Evolutionary conservation across 345 rosid genomes (phyloP), one percentile per base, ranked within the genome.

Genomic region (Carallia brachiata): DNA sequence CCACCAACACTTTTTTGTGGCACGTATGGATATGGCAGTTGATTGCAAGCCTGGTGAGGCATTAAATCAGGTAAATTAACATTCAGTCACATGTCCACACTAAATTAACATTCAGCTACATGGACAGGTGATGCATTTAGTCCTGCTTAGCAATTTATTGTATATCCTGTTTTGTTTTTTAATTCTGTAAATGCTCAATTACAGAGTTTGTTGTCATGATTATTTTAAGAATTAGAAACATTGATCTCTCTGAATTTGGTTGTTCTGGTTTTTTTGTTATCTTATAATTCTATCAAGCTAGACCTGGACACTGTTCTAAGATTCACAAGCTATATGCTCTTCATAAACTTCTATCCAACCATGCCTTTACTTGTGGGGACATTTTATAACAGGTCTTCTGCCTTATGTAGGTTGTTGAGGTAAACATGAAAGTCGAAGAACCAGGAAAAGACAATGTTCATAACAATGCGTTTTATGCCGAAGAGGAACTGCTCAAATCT

Each of bases 1-100:
- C 53, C 98, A 92, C 75, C 98, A 92, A 70, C 98, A 92, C 74
- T 92, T 92, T 80, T 92, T 92, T 68, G 91, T 92, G 52, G 93
- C 98, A 54, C 96, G 98, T 23, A 84, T 92, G 98, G 92, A 92
- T 72, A 88, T 92, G 98, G 88, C 96, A 61, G 90, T 92, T 53
- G 98, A 92, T 75, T 88, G 95, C 77, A 88, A 77, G 79, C 92
- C 98, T 13, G 92, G 92, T 50, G 98, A 92, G 84, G 79, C 98
- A 65, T 81, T 78, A 68, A 92, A 92, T 77, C 98, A 92, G 96
- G 98, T 84, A 77, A 31, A 54, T 54, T 55, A 18, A 55, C 50
- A 27, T 23, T 23, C 31, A 55, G 10, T 2, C 32, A 27, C 15
- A 1, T 8, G 60, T 55, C 27, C 60, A 7, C 60, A 27, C 19